phyloP scores from a whole-genome alignment of 2,329 filamentous ascomycete genomes.

The Colletotrichum chrysophilum region DNA sequence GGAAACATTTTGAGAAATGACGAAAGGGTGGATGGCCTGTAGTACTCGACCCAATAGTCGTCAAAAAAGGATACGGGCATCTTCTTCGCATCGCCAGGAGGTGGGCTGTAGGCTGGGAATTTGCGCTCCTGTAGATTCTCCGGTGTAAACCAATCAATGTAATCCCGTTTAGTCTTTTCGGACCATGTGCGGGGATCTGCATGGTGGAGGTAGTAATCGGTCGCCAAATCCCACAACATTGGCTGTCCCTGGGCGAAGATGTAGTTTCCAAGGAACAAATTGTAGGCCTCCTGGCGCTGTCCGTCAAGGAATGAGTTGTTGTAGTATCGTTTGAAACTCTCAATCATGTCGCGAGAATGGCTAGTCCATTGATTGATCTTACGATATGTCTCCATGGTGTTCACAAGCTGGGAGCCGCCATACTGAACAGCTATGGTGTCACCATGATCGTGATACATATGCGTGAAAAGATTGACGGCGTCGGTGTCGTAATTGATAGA shows the following conservation, averaged over 20 bases:
- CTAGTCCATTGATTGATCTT: conserved; percentile 99
- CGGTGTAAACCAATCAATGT: conserved; percentile 89
- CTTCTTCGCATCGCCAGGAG: conserved; percentile 41
- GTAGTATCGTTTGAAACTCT: conserved; percentile 98
- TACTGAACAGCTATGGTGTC: conserved; percentile 98
- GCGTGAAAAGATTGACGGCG: conserved; percentile 93
- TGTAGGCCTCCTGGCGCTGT: conserved; percentile 98
- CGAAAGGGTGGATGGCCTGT: conserved; percentile 85
- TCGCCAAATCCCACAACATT: conserved; percentile 95
- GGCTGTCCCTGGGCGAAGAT: conserved; percentile 86
- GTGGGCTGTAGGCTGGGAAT: conserved; percentile 60
- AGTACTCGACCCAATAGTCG: conserved; percentile 98
- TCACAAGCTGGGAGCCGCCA: conserved; percentile 94
- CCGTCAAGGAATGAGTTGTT: conserved; percentile 98
- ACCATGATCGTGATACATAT: conserved; percentile 98
- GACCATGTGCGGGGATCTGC: conserved; percentile 79
- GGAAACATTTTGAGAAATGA: conserved; percentile 92
- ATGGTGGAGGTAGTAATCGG: conserved; percentile 96
- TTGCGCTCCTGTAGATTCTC: conserved; percentile 69
- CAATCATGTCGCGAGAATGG: conserved; percentile 97
- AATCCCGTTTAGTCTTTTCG: conserved; percentile 67
- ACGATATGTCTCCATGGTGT: conserved; percentile 98
- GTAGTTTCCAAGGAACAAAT: conserved; percentile 96
- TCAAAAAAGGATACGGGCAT: conserved; percentile 71
- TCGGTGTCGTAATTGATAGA: conserved; percentile 93